Evolutionary conservation across 164 flowering plant species (phyloP).

Genomic region (Umbellularia californica): DNA sequence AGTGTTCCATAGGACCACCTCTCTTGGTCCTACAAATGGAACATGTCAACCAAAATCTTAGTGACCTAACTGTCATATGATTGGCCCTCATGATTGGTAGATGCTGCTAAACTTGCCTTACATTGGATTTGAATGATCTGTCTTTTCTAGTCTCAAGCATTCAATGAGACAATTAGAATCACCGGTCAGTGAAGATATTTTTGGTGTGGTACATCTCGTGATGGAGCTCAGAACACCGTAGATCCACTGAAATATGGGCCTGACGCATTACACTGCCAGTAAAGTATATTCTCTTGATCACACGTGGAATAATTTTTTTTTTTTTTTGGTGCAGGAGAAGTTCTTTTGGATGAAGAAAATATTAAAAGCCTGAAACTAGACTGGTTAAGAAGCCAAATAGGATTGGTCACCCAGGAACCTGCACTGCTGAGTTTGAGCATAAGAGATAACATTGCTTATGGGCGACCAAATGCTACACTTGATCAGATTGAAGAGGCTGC

Average conservation of each 20-base stretch:
- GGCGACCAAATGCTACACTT: slow-evolving; percentile 59
- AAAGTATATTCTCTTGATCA: not conserved
- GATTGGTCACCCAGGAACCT: slow-evolving; percentile 96
- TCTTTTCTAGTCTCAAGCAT: not conserved
- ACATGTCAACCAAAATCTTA: no score
- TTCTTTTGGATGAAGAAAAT: slow-evolving; percentile 93
- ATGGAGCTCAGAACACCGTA: no score
- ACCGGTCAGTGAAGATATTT: no score
- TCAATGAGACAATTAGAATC: no score
- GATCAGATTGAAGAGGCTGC: slow-evolving; percentile 99
- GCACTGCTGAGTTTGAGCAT: slow-evolving; percentile 93
- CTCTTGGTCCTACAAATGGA: not conserved
- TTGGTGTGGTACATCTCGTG: no score
- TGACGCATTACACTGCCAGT: not conserved
- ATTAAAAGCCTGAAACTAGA: slow-evolving; percentile 82
- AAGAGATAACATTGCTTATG: slow-evolving; percentile 94
- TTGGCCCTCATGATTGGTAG: not conserved
- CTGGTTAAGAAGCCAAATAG: slow-evolving; percentile 95
- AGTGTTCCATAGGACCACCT: not conserved
- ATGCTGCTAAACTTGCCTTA: not conserved
- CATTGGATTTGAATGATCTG: not conserved
- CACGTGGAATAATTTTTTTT: not conserved
- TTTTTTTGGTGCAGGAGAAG: slow-evolving; percentile 69
- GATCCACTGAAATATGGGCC: not conserved
- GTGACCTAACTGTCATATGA: no score